Evolutionary conservation across 768 basidiomycete species (phyloP), one percentile per base, ranked within the genome.

Genomic region (Artomyces pyxidatus): DNA sequence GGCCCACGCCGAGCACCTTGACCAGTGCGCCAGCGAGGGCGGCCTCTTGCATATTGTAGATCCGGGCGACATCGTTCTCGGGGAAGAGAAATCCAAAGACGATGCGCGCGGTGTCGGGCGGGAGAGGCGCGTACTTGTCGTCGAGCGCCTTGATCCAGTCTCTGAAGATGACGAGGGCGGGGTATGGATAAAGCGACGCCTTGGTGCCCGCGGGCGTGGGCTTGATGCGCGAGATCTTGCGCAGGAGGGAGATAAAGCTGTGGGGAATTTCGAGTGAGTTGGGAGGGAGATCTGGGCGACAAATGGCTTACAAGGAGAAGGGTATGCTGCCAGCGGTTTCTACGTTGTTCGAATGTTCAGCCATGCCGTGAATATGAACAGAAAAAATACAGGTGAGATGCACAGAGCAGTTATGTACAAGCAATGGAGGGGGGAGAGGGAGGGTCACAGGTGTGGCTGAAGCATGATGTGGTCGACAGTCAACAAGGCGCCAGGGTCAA

Each of bases 1-100:
- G 50, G 45, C 57, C 42, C 51, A 61, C 37, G 45, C 60, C 44
- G 59, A 68, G 27, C 58, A 40, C 74, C 72, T 78, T 68, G 1
- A 71, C 70, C 0, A 94, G 68, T 25, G 72, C 63, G 10, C 65
- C 61, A 1, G 75, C 72, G 17, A 94, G 71, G 28, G 66, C 72
- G 12, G 69, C 66, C 67, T 92, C 89, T 61, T 85, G 78, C 59
- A 92, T 69, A 28, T 80, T 78, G 57, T 84, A 94, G 62, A 80
- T 79, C 21, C 93, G 72, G 14, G 74, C 64, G 1, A 68, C 58
- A 51, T 93, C 88, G 49, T 89, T 81, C 52, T 93, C 83, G 0
- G 93, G 91, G 59, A 93, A 94, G n/a, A 95, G 67, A 4, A 92
- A 64, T 6, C 80, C 77, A 58, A 94, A 82, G 26, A 89, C 65